A percentile compares a stretch with the other conserved stretches of the same genome.
These are phyloP conservation scores for Thinopyrum elongatum DNA, from an alignment of 176 grass and related monocot genomes.

Conservation along the genomic window DNA sequence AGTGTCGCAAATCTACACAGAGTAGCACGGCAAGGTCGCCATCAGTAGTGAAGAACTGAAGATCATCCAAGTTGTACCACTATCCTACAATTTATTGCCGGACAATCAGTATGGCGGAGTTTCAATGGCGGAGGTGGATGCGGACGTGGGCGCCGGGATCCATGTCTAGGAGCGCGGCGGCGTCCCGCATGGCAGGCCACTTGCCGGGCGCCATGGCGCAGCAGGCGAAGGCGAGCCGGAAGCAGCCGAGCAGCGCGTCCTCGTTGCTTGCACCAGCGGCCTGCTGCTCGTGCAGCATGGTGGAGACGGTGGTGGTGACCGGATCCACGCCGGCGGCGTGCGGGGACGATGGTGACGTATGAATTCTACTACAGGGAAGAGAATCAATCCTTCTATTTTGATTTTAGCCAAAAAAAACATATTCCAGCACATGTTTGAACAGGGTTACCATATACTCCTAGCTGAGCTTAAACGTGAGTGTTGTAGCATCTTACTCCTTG, in stretches of 20 bases:
- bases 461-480: too few relatives aligned
- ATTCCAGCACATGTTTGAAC: too few relatives aligned
- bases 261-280: conserved; percentile 38
- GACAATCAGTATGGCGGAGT: not conserved
- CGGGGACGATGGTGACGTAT: too few relatives aligned
- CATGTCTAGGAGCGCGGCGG: conserved; percentile 61
- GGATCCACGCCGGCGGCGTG: too few relatives aligned
- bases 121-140: not conserved
- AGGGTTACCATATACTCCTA: too few relatives aligned
- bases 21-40: not conserved
- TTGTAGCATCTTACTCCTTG: too few relatives aligned
- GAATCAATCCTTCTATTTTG: too few relatives aligned
- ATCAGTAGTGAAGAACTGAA: not conserved
- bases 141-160: not conserved
- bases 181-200: conserved; percentile 78
- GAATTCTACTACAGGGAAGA: too few relatives aligned
- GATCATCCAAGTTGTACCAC: not conserved
- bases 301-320: too few relatives aligned
- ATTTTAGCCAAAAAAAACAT: too few relatives aligned
- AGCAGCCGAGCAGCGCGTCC: conserved; percentile 73
- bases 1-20: conserved; percentile 35
- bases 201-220: conserved; percentile 68
- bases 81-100: conserved; percentile 27
- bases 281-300: too few relatives aligned
- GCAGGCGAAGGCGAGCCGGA: conserved; percentile 86